These are phyloP conservation scores for Stachybotrys chlorohalonatus DNA, from an alignment of 2,329 filamentous ascomycete species.

Conservation along the genomic window DNA sequence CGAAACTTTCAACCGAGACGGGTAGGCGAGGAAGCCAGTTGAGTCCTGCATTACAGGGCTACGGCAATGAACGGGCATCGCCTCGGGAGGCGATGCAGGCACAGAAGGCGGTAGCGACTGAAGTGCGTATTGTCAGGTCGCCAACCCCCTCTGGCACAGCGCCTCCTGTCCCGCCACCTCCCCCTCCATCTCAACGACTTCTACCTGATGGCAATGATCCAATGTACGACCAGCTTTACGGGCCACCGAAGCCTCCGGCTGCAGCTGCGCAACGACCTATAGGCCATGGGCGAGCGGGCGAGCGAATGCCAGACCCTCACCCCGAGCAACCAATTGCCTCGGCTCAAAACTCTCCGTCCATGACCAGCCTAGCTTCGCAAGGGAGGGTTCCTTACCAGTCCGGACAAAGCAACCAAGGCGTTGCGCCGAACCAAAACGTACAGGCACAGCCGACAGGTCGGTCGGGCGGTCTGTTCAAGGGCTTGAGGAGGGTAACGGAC, in stretches of 20 bases:
- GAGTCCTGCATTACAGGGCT: background rate
- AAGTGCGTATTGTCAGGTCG: background rate
- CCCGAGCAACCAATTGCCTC: background rate
- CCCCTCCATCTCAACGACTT: background rate
- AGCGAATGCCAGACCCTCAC: background rate
- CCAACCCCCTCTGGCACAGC: background rate
- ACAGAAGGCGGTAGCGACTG: background rate
- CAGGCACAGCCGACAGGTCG: constrained; percentile 1
- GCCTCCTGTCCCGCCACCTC: background rate
- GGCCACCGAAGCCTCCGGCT: background rate
- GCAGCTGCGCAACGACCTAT: background rate
- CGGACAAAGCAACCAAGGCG: background rate
- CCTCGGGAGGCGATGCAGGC: background rate
- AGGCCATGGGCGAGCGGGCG: background rate
- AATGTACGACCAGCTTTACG: background rate
- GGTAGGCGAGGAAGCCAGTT: background rate
- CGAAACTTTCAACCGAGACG: background rate
- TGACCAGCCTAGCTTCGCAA: background rate
- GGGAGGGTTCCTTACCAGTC: background rate
- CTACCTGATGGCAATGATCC: background rate
- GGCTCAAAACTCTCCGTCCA: background rate
- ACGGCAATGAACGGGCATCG: background rate
- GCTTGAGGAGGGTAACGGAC: constrained; percentile 20
- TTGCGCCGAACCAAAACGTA: background rate
- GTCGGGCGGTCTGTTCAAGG: constrained; percentile 19